phyloP scores from a whole-genome alignment of 192 early-diverging fungal species.

The Diversispora eburnea region DNA sequence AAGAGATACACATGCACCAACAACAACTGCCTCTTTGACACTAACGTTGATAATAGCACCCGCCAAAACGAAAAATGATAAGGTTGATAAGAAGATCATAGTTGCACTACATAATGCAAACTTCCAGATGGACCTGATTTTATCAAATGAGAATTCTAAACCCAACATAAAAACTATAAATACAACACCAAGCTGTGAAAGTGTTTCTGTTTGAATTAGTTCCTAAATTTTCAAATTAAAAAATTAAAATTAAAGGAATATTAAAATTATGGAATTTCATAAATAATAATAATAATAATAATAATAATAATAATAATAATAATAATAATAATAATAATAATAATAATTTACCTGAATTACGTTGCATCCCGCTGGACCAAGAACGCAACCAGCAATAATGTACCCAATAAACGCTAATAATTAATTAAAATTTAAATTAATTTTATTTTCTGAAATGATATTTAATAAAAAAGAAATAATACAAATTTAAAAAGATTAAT shows the following conservation, averaged over 20 bases:
- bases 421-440: constrained; percentile 22
- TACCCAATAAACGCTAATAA: constrained; percentile 57
- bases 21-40: constrained; percentile 44
- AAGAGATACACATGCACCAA: constrained; percentile 51
- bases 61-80: constrained; percentile 34
- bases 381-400: constrained; percentile 49
- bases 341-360: constrained; percentile 28
- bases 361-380: constrained; percentile 47
- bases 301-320: too few relatives aligned
- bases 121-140: constrained; percentile 48
- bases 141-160: constrained; percentile 54
- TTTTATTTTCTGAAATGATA: constrained; percentile 28
- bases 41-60: constrained; percentile 36
- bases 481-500: neutral
- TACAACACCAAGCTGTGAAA: constrained; percentile 52
- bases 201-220: constrained; percentile 51
- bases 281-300: too few relatives aligned
- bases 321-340: too few relatives aligned
- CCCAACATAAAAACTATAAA: constrained; percentile 59
- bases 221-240: constrained; percentile 27
- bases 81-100: constrained; percentile 42
- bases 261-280: too few relatives aligned
- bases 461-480: constrained; percentile 12
- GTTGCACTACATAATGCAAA: constrained; percentile 46
- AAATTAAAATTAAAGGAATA: too few relatives aligned